These are phyloP conservation scores for Naganishia friedmannii DNA, from an alignment of 768 basidiomycete genomes.

Conservation along the genomic window DNA sequence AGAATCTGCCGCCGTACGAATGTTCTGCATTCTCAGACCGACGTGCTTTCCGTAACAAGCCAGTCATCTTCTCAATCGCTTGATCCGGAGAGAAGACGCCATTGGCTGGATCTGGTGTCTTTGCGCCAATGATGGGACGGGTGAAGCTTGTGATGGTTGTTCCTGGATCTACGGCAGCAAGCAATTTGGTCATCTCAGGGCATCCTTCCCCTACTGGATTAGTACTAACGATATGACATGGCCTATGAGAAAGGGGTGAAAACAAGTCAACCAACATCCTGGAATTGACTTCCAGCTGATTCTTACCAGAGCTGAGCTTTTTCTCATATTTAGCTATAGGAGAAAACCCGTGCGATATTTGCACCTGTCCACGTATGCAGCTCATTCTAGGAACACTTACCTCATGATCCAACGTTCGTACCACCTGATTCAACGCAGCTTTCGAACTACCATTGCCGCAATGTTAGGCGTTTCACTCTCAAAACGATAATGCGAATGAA, in stretches of 20 bases:
- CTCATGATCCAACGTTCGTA: constrained; percentile 53
- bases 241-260: constrained; percentile 32
- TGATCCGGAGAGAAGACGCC: constrained; percentile 51
- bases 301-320: constrained; percentile 49
- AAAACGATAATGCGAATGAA: background rate
- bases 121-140: constrained; percentile 43
- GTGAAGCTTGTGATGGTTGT: constrained; percentile 50
- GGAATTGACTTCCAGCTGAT: constrained; percentile 36
- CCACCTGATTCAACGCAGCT: constrained; percentile 54
- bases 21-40: constrained; percentile 24
- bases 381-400: constrained; percentile 36
- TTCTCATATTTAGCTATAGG: constrained; percentile 43
- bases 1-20: constrained; percentile 45
- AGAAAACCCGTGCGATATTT: background rate
- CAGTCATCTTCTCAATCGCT: constrained; percentile 43
- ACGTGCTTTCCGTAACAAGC: constrained; percentile 39
- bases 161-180: constrained; percentile 40
- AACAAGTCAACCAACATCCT: constrained; percentile 33
- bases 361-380: background rate
- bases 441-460: constrained; percentile 48
- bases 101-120: constrained; percentile 44
- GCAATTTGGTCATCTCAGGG: background rate
- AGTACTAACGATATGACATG: constrained; percentile 40
- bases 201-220: background rate
- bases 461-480: background rate